These are phyloP conservation scores for Kodamaea suecica DNA, from an alignment of 1,139 yeast species.

Conservation along the genomic window DNA sequence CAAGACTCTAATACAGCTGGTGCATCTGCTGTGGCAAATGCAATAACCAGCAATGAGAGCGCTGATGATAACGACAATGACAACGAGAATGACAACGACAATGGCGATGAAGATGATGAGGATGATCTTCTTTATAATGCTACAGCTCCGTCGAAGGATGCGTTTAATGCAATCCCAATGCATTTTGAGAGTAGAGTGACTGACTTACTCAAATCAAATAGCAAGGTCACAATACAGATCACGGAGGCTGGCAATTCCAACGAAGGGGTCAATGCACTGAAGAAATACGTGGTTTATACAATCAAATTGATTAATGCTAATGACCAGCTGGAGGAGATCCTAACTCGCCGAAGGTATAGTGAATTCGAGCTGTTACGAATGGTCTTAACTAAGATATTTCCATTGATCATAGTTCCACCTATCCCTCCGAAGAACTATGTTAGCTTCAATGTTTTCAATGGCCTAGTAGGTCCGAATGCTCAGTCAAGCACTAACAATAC, in stretches of 20 bases:
- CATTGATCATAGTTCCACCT: conserved; percentile 84
- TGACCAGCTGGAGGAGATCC: conserved; percentile 42
- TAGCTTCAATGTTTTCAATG: conserved; percentile 36
- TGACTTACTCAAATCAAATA: conserved; percentile 30
- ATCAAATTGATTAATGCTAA: conserved; percentile 48
- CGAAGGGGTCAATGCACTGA: conserved; percentile 64
- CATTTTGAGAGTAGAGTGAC: conserved; percentile 40
- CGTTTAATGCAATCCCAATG: conserved; percentile 31
- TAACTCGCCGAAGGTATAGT: conserved; percentile 80
- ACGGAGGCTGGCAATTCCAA: conserved; percentile 75
- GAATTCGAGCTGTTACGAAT: conserved; percentile 85
- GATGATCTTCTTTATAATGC: conserved; percentile 28
- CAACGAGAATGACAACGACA: conserved; percentile 8
- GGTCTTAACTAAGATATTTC: conserved; percentile 68
- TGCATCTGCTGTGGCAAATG: not conserved
- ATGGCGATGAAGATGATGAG: conserved; percentile 15
- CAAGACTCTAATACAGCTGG: not conserved
- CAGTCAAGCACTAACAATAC: conserved; percentile 7
- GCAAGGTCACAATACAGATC: conserved; percentile 49
- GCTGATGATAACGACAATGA: conserved; percentile 2
- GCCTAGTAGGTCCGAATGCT: conserved; percentile 23
- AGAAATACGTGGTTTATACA: conserved; percentile 76
- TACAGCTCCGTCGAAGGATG: conserved; percentile 6
- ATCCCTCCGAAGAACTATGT: conserved; percentile 85
- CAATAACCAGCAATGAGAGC: conserved; percentile 8